Evolutionary conservation across 371 early-diverging fungal species (phyloP).

Genomic region (Mucor lusitanicus): DNA sequence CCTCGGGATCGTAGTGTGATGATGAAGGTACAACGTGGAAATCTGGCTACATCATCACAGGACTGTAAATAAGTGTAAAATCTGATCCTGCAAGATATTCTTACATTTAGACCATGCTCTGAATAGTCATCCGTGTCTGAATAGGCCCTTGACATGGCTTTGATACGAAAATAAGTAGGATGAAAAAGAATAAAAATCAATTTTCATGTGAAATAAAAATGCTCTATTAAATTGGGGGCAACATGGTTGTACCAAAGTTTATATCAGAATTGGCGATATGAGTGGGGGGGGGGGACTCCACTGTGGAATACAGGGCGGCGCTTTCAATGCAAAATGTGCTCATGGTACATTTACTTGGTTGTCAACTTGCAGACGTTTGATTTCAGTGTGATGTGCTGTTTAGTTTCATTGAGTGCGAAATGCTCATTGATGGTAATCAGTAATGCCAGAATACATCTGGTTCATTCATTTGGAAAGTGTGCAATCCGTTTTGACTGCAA

Average conservation of each 20-base stretch:
- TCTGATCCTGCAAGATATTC: neutral
- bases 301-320: neutral
- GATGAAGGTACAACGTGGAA: slow-evolving; percentile 23
- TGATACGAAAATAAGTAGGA: neutral
- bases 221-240: neutral
- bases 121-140: slow-evolving; percentile 28
- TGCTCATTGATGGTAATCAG: no score
- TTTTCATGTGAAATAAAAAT: neutral
- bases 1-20: slow-evolving; percentile 12
- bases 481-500: no score
- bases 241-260: neutral
- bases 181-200: neutral
- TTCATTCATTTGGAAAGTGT: no score
- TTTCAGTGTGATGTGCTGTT: neutral
- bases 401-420: no score
- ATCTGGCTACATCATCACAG: slow-evolving; percentile 2
- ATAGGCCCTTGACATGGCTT: slow-evolving; percentile 11
- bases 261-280: neutral
- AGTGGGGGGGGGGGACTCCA: neutral
- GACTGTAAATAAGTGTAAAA: neutral
- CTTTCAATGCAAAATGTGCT: neutral
- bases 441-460: no score
- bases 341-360: neutral
- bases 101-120: slow-evolving; percentile 16
- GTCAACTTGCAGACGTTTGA: neutral